phyloP scores from a whole-genome alignment of 2,329 filamentous ascomycete species.

The Penicillium hordei region DNA sequence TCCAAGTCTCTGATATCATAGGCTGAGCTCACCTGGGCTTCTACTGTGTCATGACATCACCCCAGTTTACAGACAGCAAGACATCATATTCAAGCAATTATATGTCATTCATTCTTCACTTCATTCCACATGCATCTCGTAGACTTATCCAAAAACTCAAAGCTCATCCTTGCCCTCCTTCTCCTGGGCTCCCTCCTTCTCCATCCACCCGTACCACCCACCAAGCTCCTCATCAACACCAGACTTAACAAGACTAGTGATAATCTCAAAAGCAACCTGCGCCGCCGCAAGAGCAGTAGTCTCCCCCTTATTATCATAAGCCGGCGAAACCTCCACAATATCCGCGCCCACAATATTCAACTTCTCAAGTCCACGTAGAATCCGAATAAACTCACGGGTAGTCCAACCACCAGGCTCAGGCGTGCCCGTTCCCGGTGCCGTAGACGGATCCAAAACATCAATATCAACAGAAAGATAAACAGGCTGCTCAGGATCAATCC shows the following conservation, averaged over 20 bases:
- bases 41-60: slow-evolving; percentile 5
- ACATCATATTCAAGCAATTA: neutral
- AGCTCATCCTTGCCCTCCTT: slow-evolving; percentile 31
- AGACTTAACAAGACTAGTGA: slow-evolving; percentile 60
- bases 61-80: neutral
- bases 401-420: slow-evolving; percentile 92
- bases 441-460: slow-evolving; percentile 73
- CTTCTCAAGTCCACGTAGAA: slow-evolving; percentile 75
- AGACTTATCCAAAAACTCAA: slow-evolving; percentile 14
- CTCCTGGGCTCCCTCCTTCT: slow-evolving; percentile 5
- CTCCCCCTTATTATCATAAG: slow-evolving; percentile 78
- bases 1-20: neutral
- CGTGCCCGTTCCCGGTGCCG: slow-evolving; percentile 75
- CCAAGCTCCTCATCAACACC: slow-evolving; percentile 41
- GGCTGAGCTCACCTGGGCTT: neutral
- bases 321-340: slow-evolving; percentile 83
- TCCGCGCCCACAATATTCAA: slow-evolving; percentile 87
- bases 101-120: slow-evolving; percentile 18
- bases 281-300: slow-evolving; percentile 79
- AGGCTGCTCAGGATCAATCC: slow-evolving; percentile 63
- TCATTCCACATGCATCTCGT: slow-evolving; percentile 20
- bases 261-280: slow-evolving; percentile 81
- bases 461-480: slow-evolving; percentile 83
- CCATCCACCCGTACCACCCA: slow-evolving; percentile 43
- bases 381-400: slow-evolving; percentile 79